Conservation (phyloP, 2,329 filamentous ascomycete genomes). For the Epichloe sylvatica region DNA sequence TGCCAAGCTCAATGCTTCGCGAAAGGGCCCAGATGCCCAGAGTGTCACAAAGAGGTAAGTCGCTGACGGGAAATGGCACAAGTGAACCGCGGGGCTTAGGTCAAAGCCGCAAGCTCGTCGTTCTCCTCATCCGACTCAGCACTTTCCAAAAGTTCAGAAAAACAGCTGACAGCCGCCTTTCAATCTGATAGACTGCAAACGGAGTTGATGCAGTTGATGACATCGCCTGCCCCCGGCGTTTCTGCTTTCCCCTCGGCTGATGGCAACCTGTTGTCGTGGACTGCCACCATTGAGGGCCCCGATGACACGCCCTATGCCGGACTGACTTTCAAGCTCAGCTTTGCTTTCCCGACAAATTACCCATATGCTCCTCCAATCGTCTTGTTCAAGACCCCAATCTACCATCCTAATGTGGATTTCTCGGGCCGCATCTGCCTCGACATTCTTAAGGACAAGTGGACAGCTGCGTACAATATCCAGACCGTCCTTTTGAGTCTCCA, state of each 20-base stretch:
- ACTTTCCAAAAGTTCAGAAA: not conserved
- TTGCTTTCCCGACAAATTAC: constrained; percentile 84
- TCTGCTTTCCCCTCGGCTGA: constrained; percentile 88
- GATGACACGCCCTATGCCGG: constrained; percentile 81
- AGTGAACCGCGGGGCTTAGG: not conserved
- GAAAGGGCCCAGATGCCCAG: constrained; percentile 50
- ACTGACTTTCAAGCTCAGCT: constrained; percentile 81
- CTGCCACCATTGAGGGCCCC: constrained; percentile 83
- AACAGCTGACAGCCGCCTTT: not conserved
- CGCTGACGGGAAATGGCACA: not conserved
- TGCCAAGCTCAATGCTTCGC: constrained; percentile 44
- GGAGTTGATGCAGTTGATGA: constrained; percentile 97
- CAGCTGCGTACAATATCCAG: constrained; percentile 90
- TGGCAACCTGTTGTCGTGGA: constrained; percentile 85
- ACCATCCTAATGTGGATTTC: constrained; percentile 98
- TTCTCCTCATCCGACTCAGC: not conserved
- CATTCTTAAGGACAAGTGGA: constrained; percentile 99
- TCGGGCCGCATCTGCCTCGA: constrained; percentile 93
- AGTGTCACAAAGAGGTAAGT: constrained; percentile 64
- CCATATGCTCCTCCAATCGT: constrained; percentile 85
- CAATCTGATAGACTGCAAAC: constrained; percentile 61
- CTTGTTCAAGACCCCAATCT: constrained; percentile 96
- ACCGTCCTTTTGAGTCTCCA: constrained; percentile 87
- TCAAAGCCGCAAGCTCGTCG: not conserved
- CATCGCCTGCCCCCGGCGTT: constrained; percentile 79